Conservation (phyloP, 257 asterid species). For the Cinchona pubescens region DNA sequence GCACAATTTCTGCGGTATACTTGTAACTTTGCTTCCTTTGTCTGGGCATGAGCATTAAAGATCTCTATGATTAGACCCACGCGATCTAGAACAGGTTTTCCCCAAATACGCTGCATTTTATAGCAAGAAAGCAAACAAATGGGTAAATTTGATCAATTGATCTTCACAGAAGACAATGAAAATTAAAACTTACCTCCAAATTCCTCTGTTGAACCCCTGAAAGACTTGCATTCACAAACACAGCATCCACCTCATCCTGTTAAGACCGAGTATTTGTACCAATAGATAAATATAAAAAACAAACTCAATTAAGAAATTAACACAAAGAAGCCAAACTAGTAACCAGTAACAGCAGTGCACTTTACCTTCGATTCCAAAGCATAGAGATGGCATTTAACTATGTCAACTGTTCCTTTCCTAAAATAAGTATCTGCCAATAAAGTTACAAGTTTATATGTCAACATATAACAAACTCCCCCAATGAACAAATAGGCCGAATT, state of each 20-base stretch:
- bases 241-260: conserved; percentile 77
- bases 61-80: conserved; percentile 90
- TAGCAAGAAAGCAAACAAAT: background rate
- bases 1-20: conserved; percentile 32
- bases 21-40: conserved; percentile 96
- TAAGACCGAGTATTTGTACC: conserved; percentile 6
- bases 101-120: conserved; percentile 63
- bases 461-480: no score
- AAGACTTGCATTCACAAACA: conserved; percentile 86
- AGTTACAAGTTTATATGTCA: no score
- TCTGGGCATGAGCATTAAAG: conserved; percentile 97
- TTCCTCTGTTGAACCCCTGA: conserved; percentile 85
- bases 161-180: background rate
- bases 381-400: conserved; percentile 64
- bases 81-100: conserved; percentile 87
- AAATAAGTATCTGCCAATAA: conserved; percentile 70
- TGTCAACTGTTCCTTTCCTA: conserved; percentile 79
- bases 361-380: conserved; percentile 69
- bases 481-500: no score
- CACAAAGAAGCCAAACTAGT: background rate
- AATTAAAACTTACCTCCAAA: conserved; percentile 59
- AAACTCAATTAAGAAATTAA: background rate
- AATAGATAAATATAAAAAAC: background rate
- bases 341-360: conserved; percentile 10
- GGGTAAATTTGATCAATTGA: background rate